Evolutionary conservation across 2,329 filamentous ascomycete genomes (phyloP).

Genomic region (Alternaria hordeiaustralica): DNA sequence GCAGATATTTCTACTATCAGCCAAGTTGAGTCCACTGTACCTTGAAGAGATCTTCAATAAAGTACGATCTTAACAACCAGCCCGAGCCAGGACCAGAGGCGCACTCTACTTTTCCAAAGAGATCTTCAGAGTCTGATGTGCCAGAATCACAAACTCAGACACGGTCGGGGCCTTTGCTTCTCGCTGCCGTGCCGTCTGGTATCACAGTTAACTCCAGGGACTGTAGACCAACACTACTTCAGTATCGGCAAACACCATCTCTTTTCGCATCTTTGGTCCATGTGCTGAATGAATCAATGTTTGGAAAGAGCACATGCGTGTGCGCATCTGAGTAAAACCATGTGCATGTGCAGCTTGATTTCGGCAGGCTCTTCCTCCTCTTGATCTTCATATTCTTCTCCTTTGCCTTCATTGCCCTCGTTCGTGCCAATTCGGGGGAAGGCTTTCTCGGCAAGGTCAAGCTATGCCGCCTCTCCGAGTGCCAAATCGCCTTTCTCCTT

Average conservation of each 20-base stretch:
- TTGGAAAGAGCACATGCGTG: neutral
- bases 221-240: neutral
- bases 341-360: neutral
- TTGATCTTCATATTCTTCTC: neutral
- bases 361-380: neutral
- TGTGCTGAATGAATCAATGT: neutral
- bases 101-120: neutral
- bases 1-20: neutral
- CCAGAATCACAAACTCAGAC: neutral
- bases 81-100: neutral
- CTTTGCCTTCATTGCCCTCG: neutral
- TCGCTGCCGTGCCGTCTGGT: neutral
- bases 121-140: neutral
- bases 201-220: neutral
- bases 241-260: neutral
- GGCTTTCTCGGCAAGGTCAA: too few relatives aligned
- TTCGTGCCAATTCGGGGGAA: neutral
- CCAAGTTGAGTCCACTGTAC: neutral
- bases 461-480: too few relatives aligned
- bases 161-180: neutral
- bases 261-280: neutral
- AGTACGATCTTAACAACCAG: neutral
- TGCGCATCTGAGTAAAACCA: neutral
- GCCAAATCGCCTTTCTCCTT: too few relatives aligned
- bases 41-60: neutral